Conservation (phyloP, 2,329 filamentous ascomycete species). For the Fusarium napiforme region DNA sequence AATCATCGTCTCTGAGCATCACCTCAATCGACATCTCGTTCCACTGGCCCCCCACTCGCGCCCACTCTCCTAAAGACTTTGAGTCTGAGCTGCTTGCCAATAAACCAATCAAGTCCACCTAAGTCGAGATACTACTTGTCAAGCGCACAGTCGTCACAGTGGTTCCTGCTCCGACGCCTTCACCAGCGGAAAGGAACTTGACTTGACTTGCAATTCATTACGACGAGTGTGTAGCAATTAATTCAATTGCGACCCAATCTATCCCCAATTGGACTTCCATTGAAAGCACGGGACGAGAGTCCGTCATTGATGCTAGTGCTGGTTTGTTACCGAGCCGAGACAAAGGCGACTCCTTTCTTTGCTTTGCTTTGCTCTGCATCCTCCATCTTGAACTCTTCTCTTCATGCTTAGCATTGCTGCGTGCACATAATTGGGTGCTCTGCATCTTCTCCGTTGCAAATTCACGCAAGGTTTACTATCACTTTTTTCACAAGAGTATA, state of each 20-base stretch:
- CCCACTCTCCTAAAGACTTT: slow-evolving; percentile 17
- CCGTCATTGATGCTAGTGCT: slow-evolving; percentile 12
- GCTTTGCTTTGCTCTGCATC: neutral
- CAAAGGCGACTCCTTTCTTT: slow-evolving; percentile 15
- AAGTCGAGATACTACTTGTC: neutral
- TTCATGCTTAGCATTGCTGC: slow-evolving; percentile 21
- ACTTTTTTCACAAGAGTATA: slow-evolving; percentile 1
- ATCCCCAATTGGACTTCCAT: slow-evolving; percentile 37
- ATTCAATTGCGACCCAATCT: slow-evolving; percentile 34
- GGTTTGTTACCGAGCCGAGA: slow-evolving; percentile 14
- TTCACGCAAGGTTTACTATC: slow-evolving; percentile 7
- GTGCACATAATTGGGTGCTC: slow-evolving; percentile 6
- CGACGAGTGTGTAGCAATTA: slow-evolving; percentile 5
- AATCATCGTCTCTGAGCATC: slow-evolving; percentile 34
- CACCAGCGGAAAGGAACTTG: slow-evolving; percentile 12
- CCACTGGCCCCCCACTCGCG: slow-evolving; percentile 39
- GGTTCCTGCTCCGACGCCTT: slow-evolving; percentile 16
- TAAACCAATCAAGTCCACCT: slow-evolving; percentile 22
- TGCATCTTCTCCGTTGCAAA: slow-evolving; percentile 2
- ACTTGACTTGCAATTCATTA: slow-evolving; percentile 2
- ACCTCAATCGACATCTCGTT: slow-evolving; percentile 43
- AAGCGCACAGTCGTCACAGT: slow-evolving; percentile 25
- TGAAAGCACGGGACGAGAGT: slow-evolving; percentile 13
- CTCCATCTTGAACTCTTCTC: neutral
- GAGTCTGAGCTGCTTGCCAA: slow-evolving; percentile 26